These are phyloP conservation scores for Nakaseomyces uthaithaninus DNA, from an alignment of 1,139 yeast genomes.

Conservation along the genomic window DNA sequence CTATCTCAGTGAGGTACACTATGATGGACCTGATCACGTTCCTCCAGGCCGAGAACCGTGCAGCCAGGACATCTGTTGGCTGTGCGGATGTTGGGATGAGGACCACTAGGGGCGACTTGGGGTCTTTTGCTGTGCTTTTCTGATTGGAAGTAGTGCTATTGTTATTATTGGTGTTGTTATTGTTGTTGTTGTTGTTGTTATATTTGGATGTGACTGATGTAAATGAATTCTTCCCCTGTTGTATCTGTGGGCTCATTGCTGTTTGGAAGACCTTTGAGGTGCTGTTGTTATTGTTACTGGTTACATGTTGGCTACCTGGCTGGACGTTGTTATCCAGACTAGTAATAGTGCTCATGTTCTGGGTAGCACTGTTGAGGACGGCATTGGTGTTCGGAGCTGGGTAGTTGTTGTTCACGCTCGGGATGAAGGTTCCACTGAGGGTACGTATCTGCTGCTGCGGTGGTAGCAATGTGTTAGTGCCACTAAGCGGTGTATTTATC, in stretches of 20 bases:
- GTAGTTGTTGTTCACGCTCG: neutral
- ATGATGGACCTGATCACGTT: slow-evolving; percentile 65
- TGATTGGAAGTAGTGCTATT: slow-evolving; percentile 12
- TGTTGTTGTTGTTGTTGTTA: slow-evolving; percentile 13
- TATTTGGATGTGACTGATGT: slow-evolving; percentile 15
- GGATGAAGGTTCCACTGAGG: slow-evolving; percentile 2
- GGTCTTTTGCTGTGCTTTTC: slow-evolving; percentile 24
- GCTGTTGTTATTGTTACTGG: slow-evolving; percentile 1
- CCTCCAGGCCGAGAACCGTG: slow-evolving; percentile 81
- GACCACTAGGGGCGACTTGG: slow-evolving; percentile 38
- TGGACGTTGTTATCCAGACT: neutral
- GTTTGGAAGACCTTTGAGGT: slow-evolving; percentile 4
- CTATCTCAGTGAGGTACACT: slow-evolving; percentile 68
- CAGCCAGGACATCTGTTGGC: slow-evolving; percentile 85
- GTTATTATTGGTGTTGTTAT: slow-evolving; percentile 13
- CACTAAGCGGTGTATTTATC: slow-evolving; percentile 5
- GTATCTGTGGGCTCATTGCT: slow-evolving; percentile 2
- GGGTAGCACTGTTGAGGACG: neutral
- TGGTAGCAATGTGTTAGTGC: slow-evolving; percentile 7
- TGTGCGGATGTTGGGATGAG: slow-evolving; percentile 47
- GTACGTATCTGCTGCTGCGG: slow-evolving; percentile 10
- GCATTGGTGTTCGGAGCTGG: neutral
- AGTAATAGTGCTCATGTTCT: slow-evolving; percentile 5
- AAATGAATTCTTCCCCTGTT: slow-evolving; percentile 14
- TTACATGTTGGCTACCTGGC: too few relatives aligned